Conservation (phyloP, 108 stramenopile species). For the Discostella stelligeroides region DNA sequence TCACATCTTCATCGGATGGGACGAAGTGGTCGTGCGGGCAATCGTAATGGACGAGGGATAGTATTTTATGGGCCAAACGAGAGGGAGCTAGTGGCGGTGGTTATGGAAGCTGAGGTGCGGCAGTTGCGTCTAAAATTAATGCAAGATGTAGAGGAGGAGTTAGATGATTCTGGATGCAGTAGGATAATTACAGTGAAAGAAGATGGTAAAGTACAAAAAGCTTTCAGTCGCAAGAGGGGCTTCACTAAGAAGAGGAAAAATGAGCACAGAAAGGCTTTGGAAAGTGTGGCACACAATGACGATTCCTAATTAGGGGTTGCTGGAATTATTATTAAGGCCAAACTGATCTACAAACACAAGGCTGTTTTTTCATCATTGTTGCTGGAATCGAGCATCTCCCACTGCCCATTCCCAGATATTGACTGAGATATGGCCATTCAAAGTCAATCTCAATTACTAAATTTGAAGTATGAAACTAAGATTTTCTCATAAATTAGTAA, state of each 20-base stretch:
- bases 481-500: too few species aligned
- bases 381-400: too few species aligned
- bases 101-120: conserved; percentile 75
- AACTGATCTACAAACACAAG: too few species aligned
- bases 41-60: conserved; percentile 90
- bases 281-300: conserved; percentile 17
- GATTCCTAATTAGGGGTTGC: too few species aligned
- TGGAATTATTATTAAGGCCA: too few species aligned
- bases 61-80: conserved; percentile 85
- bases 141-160: conserved; percentile 63
- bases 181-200: conserved; percentile 10
- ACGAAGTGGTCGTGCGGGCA: conserved; percentile 95
- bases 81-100: conserved; percentile 71
- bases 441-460: too few species aligned
- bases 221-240: conserved; percentile 87
- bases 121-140: conserved; percentile 76
- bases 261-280: conserved; percentile 46
- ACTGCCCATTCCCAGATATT: too few species aligned
- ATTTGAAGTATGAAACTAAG: too few species aligned
- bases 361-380: too few species aligned
- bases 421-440: too few species aligned
- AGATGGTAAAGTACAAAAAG: conserved; percentile 72
- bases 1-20: conserved; percentile 99
- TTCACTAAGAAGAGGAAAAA: conserved; percentile 90
- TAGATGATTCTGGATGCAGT: conserved; percentile 49